A percentile compares a stretch with the other conserved stretches of the same genome.
phyloP scores from a whole-genome alignment of 345 rosid species.

The Eutrema yunnanense region DNA sequence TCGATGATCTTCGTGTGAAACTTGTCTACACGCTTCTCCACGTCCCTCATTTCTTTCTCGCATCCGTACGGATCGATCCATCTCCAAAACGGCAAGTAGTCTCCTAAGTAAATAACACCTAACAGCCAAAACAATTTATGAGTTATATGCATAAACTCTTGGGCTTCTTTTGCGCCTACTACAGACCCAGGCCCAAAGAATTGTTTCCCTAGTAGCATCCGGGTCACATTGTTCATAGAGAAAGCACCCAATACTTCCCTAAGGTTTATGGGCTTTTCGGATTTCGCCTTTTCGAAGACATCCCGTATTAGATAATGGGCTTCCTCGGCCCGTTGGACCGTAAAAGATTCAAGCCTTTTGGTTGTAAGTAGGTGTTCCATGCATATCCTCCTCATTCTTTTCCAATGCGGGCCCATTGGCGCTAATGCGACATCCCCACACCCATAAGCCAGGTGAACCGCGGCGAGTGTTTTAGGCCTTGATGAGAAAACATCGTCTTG shows the following conservation, averaged over 20 bases:
- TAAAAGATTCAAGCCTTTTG: constrained; percentile 29
- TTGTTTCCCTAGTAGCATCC: constrained; percentile 82
- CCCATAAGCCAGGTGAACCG: constrained; percentile 68
- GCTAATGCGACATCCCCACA: constrained; percentile 82
- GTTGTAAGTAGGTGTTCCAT: constrained; percentile 37
- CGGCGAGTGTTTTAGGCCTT: constrained; percentile 72
- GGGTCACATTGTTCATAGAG: constrained; percentile 89
- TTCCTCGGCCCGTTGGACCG: constrained; percentile 17
- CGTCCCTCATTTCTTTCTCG: constrained; percentile 75
- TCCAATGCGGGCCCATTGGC: constrained; percentile 54
- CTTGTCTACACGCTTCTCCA: constrained; percentile 85
- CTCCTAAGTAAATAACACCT: constrained; percentile 83
- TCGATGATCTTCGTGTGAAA: constrained; percentile 69
- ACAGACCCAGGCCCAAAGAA: constrained; percentile 63
- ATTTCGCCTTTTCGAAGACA: constrained; percentile 30
- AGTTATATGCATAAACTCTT: constrained; percentile 82
- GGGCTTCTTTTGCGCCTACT: constrained; percentile 56
- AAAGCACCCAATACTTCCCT: constrained; percentile 76
- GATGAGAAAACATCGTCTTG: constrained; percentile 87
- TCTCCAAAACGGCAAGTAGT: constrained; percentile 87
- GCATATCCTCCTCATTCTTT: constrained; percentile 37
- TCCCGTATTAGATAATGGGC: constrained; percentile 30
- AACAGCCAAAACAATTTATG: constrained; percentile 64
- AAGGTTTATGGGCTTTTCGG: constrained; percentile 45
- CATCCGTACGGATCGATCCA: constrained; percentile 81